These are phyloP conservation scores for Endotrypanum monterogeii DNA, from an alignment of 208 protist genomes.

Conservation along the genomic window DNA sequence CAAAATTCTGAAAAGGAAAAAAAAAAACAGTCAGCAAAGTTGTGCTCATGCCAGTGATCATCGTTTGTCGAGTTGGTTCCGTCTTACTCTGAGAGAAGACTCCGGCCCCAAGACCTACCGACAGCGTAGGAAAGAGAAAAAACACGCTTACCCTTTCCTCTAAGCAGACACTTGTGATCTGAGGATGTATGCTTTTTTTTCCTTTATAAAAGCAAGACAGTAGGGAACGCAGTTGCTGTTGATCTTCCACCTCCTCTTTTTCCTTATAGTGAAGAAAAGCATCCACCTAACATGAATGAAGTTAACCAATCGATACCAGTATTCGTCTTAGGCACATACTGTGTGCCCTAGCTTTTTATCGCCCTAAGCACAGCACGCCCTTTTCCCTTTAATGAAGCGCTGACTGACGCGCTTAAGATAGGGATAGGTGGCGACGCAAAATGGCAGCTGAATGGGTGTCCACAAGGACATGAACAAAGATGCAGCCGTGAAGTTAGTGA, in stretches of 20 bases:
- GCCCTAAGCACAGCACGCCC: neutral
- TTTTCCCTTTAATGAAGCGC: neutral
- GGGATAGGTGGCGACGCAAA: slow-evolving; percentile 51
- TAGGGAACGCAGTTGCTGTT: neutral
- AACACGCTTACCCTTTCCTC: neutral
- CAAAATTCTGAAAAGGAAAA: neutral
- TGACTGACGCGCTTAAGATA: slow-evolving; percentile 13
- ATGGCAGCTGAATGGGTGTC: slow-evolving; percentile 53
- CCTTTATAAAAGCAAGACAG: neutral
- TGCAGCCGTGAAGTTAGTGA: slow-evolving; percentile 59
- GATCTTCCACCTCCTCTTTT: no score
- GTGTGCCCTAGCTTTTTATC: neutral
- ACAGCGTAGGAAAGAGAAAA: neutral
- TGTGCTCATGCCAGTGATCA: neutral
- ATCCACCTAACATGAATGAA: neutral
- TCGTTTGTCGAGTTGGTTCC: neutral
- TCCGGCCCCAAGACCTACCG: neutral
- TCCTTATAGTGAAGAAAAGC: neutral
- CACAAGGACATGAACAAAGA: slow-evolving; percentile 57
- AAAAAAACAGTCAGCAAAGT: slow-evolving; percentile 7
- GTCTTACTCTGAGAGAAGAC: neutral
- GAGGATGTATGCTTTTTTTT: neutral
- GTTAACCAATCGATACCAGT: neutral
- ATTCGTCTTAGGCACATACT: neutral
- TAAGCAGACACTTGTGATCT: neutral